Evolutionary conservation across 805 yeast genomes (phyloP).

Genomic region (Metschnikowia continentalis): DNA sequence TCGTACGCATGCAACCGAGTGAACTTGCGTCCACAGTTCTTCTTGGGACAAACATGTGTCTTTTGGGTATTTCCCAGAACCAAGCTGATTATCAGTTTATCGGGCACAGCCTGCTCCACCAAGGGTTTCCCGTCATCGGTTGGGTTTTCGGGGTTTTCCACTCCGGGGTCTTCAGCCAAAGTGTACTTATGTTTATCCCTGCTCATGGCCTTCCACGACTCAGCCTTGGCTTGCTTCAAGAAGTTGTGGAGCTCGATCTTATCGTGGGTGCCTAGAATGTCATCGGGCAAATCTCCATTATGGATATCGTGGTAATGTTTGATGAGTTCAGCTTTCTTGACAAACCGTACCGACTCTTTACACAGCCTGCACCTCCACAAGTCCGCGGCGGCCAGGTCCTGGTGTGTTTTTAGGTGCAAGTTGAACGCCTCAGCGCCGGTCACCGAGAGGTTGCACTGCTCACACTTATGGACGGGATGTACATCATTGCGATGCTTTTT

Average conservation of each 20-base stretch:
- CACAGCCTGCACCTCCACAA: conserved; percentile 68
- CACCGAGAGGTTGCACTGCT: conserved; percentile 63
- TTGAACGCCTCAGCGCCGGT: conserved; percentile 66
- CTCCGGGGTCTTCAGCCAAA: background rate
- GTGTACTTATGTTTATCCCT: background rate
- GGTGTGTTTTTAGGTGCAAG: conserved; percentile 71
- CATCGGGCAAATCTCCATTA: conserved; percentile 36
- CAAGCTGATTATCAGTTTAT: conserved; percentile 7
- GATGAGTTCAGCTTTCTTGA: conserved; percentile 53
- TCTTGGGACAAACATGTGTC: conserved; percentile 10
- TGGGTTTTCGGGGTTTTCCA: background rate
- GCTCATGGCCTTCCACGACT: conserved; percentile 9
- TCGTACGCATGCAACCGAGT: conserved; percentile 12
- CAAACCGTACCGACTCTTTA: conserved; percentile 35
- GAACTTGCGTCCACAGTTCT: conserved; percentile 10
- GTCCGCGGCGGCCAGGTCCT: conserved; percentile 32
- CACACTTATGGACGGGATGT: conserved; percentile 68
- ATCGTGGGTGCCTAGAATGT: conserved; percentile 25
- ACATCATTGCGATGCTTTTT: conserved; percentile 66
- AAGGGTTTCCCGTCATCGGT: background rate
- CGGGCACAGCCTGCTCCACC: conserved; percentile 8
- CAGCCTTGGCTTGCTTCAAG: conserved; percentile 15
- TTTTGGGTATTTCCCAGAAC: conserved; percentile 8
- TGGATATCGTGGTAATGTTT: conserved; percentile 54
- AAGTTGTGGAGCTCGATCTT: conserved; percentile 20